A percentile compares a stretch with the other conserved stretches of the same genome.
Conservation (phyloP, 352 stramenopile genomes). For the Pythium periplocum region DNA sequence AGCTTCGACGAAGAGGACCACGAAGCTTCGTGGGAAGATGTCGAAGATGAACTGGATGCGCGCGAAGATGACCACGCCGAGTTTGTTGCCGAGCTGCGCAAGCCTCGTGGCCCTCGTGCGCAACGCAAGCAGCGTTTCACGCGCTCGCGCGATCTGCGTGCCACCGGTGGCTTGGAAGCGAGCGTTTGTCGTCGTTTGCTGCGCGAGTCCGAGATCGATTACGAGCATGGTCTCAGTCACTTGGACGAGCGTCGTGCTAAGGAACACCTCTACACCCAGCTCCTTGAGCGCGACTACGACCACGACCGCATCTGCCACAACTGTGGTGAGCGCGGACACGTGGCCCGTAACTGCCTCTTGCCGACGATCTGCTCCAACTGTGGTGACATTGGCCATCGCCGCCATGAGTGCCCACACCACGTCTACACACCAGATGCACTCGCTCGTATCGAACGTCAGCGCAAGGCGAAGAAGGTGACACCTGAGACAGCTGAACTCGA, state of each 20-base stretch:
- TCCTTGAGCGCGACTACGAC: conserved; percentile 51
- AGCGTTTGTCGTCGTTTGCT: conserved; percentile 23
- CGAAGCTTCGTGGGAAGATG: neutral
- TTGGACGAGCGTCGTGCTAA: conserved; percentile 34
- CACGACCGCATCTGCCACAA: conserved; percentile 64
- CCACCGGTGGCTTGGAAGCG: conserved; percentile 7
- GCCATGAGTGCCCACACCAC: conserved; percentile 38
- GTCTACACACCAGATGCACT: conserved; percentile 28
- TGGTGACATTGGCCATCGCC: conserved; percentile 57
- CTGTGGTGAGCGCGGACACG: conserved; percentile 69
- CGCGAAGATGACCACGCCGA: conserved; percentile 4
- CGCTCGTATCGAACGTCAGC: conserved; percentile 9
- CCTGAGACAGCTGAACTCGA: neutral
- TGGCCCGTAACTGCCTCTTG: conserved; percentile 61
- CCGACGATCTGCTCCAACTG: conserved; percentile 77
- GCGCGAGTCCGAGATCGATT: conserved; percentile 50
- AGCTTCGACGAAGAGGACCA: conserved; percentile 4
- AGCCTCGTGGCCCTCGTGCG: neutral
- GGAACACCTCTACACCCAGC: conserved; percentile 59
- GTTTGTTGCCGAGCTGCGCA: conserved; percentile 10
- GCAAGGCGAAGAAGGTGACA: conserved; percentile 10
- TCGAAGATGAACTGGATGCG: conserved; percentile 9
- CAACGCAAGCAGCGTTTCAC: neutral
- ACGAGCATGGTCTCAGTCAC: conserved; percentile 59
- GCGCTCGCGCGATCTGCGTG: conserved; percentile 4